Evolutionary conservation across 2,329 filamentous ascomycete species (phyloP).

Genomic region (Eutypella sp.): DNA sequence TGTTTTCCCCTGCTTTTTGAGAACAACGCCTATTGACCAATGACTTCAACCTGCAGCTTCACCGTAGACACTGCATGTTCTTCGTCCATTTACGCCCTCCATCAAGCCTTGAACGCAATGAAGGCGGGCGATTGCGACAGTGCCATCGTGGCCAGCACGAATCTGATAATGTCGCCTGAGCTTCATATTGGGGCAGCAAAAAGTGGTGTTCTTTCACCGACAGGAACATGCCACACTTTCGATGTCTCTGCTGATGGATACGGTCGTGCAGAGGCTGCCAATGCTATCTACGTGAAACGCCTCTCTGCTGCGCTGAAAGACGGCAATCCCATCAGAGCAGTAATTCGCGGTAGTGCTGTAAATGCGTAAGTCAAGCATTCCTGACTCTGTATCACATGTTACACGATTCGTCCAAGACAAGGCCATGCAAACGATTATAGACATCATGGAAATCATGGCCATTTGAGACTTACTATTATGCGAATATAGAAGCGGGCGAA

Average conservation of each 20-base stretch:
- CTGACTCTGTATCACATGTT: background rate
- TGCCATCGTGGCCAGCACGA: conserved; percentile 19
- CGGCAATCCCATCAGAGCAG: conserved; percentile 9
- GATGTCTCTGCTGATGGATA: conserved; percentile 45
- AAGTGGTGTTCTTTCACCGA: conserved; percentile 30
- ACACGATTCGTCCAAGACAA: background rate
- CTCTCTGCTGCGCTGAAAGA: conserved; percentile 33
- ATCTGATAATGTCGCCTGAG: conserved; percentile 18
- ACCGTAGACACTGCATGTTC: conserved; percentile 29
- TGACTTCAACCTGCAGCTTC: conserved; percentile 13
- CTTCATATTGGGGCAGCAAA: conserved; percentile 14
- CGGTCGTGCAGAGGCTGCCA: conserved; percentile 44
- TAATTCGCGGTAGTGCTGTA: conserved; percentile 11
- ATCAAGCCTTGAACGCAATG: conserved; percentile 14
- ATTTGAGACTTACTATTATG: background rate
- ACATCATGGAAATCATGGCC: background rate
- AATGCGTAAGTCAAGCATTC: conserved; percentile 13
- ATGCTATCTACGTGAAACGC: conserved; percentile 38
- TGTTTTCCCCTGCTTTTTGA: no score
- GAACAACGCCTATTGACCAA: no score
- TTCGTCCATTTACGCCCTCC: conserved; percentile 19
- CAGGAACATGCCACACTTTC: conserved; percentile 33
- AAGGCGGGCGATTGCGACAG: conserved; percentile 13
- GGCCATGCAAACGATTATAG: background rate
- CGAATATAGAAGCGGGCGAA: conserved; percentile 34